phyloP scores from a whole-genome alignment of 352 stramenopile species.

The Aphanomyces astaci region DNA sequence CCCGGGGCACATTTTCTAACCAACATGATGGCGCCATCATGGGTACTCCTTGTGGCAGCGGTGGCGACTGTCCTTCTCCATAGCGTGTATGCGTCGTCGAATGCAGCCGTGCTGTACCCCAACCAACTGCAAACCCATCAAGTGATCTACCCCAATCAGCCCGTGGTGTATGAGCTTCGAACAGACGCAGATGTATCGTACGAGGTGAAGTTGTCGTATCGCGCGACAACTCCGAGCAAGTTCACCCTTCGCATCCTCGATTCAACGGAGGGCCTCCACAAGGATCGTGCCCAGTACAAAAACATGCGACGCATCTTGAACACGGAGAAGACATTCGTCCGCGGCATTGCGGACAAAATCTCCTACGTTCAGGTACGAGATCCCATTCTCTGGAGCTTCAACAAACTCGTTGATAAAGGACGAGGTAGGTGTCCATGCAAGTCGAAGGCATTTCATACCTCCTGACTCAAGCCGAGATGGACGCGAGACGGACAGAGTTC shows the following conservation, averaged over 20 bases:
- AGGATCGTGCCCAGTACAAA: not conserved
- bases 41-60: not conserved
- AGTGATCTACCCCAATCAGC: slow-evolving; percentile 7
- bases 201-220: slow-evolving; percentile 21
- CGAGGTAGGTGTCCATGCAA: slow-evolving; percentile 12
- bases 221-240: slow-evolving; percentile 18
- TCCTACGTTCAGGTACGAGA: slow-evolving; percentile 10
- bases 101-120: not conserved
- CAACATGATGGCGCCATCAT: not conserved
- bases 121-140: slow-evolving; percentile 2
- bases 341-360: not conserved
- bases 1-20: not conserved
- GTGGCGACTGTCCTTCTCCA: not conserved
- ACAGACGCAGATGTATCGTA: slow-evolving; percentile 3
- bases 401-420: not conserved
- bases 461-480: slow-evolving; percentile 5
- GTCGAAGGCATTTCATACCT: slow-evolving; percentile 21
- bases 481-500: slow-evolving; percentile 1
- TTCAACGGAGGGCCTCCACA: not conserved
- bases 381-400: not conserved
- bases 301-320: slow-evolving; percentile 20
- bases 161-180: slow-evolving; percentile 5
- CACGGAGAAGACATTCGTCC: slow-evolving; percentile 23
- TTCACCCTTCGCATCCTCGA: slow-evolving; percentile 19
- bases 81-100: not conserved